A percentile compares a stretch with the other conserved stretches of the same genome.
Evolutionary conservation across 495 filamentous ascomycete genomes (phyloP).

Genomic region (Penicillium mononematosum): DNA sequence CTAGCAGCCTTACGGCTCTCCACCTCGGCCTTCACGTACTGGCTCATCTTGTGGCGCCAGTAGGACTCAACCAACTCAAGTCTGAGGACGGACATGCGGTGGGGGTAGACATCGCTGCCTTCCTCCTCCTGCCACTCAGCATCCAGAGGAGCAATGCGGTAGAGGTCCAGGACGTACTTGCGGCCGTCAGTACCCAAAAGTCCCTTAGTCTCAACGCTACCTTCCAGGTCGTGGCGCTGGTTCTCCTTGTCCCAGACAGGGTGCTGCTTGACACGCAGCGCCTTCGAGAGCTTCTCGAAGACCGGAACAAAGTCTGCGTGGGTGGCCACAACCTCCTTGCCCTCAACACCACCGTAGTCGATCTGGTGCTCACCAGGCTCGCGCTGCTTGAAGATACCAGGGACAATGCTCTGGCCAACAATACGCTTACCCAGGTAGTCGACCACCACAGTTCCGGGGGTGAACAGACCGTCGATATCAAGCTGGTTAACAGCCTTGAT

Average conservation of each 20-base stretch:
- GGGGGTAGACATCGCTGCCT: slow-evolving; percentile 70
- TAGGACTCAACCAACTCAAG: slow-evolving; percentile 84
- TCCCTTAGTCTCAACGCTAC: slow-evolving; percentile 97
- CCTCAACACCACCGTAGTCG: slow-evolving; percentile 97
- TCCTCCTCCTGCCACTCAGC: slow-evolving; percentile 83
- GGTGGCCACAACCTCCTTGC: slow-evolving; percentile 89
- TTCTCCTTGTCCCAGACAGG: slow-evolving; percentile 96
- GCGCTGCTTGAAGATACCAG: slow-evolving; percentile 98
- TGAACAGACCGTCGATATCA: slow-evolving; percentile 90
- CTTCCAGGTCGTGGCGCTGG: slow-evolving; percentile 87
- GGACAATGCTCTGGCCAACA: slow-evolving; percentile 97
- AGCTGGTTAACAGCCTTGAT: slow-evolving; percentile 95
- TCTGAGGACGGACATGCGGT: slow-evolving; percentile 90
- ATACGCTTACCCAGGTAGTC: slow-evolving; percentile 97
- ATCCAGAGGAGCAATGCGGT: slow-evolving; percentile 91
- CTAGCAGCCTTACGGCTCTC: slow-evolving; percentile 52
- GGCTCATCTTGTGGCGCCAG: slow-evolving; percentile 79
- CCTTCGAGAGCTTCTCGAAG: slow-evolving; percentile 87
- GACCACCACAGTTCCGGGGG: slow-evolving; percentile 91
- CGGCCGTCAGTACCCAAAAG: slow-evolving; percentile 94
- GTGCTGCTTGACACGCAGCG: slow-evolving; percentile 88
- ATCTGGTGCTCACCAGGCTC: slow-evolving; percentile 98
- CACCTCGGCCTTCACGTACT: slow-evolving; percentile 77
- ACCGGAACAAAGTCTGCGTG: slow-evolving; percentile 79
- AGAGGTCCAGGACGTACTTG: slow-evolving; percentile 96